Conservation (phyloP, 2,329 filamentous ascomycete species). For the Alternaria metachromatica region DNA sequence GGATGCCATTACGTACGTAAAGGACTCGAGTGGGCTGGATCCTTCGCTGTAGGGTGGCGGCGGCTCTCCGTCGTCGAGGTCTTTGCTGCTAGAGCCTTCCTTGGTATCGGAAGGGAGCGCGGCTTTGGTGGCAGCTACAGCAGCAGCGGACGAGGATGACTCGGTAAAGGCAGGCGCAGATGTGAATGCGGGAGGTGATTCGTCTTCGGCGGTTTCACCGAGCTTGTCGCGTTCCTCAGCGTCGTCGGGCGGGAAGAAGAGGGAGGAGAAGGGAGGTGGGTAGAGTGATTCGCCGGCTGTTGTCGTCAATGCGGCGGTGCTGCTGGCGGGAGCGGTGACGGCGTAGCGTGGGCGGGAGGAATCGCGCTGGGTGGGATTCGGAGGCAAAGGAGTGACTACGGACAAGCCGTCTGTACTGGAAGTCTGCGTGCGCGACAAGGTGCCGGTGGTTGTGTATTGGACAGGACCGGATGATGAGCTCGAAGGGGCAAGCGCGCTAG, state of each 20-base stretch:
- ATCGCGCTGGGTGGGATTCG: conserved; percentile 33
- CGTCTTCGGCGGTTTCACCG: conserved; percentile 42
- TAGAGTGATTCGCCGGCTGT: conserved; percentile 60
- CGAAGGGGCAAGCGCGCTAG: conserved; percentile 38
- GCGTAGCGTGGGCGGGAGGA: conserved; percentile 35
- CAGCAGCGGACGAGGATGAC: conserved; percentile 54
- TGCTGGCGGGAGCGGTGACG: conserved; percentile 46
- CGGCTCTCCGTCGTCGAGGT: conserved; percentile 81
- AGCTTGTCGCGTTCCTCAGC: conserved; percentile 57
- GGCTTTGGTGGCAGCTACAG: conserved; percentile 78
- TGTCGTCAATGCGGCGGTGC: conserved; percentile 46
- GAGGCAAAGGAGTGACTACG: conserved; percentile 53
- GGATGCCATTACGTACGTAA: conserved; percentile 97
- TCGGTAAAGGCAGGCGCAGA: conserved; percentile 59
- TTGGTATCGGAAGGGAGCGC: conserved; percentile 84
- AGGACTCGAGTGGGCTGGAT: conserved; percentile 87
- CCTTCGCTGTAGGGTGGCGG: conserved; percentile 97
- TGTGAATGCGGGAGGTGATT: conserved; percentile 58
- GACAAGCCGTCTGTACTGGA: conserved; percentile 52
- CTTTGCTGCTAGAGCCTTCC: conserved; percentile 73
- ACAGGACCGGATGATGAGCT: conserved; percentile 26
- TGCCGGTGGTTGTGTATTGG: conserved; percentile 43
- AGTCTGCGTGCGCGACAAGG: conserved; percentile 54
- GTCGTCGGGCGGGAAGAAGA: conserved; percentile 62
- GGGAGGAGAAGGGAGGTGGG: conserved; percentile 69